Base-by-base conservation (phyloP, 257 asterid genomes). In the Lycium ferocissimum region DNA sequence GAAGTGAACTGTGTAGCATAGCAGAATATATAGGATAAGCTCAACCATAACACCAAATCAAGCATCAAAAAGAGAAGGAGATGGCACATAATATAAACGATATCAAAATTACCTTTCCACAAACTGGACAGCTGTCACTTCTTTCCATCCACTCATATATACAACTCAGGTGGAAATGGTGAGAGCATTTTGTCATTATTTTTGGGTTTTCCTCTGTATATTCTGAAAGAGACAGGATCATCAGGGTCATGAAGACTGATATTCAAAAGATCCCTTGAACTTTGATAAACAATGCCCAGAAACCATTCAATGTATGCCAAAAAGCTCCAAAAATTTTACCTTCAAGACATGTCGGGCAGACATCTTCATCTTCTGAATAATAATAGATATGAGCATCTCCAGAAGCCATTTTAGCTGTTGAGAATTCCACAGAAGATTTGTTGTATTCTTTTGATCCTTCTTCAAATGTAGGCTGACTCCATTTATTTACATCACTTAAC, bases 141-240 rank as follows among this genome's bases (percentile, higher is more conserved):
- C 98, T 92, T 87, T 96, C 99, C 99, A 96, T 94, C 99, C 99
- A 96, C 89, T 96, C 99, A 58, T 93, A 96, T 93, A 96, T 94
- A 90, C 99, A 96, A 89, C 98, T 95, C 87, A 96, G 99, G 90
- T 96, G 99, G 89, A 91, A 96, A 91, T 96, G 98, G 83, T 96
- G 99, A 86, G 89, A 90, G 88, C 99, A 95, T 85, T 92, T 91
- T 70, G 97, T 92, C 38, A 92, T 78, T 86, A 94, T 96, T 88
- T 93, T 96, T 47, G 99, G 99, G 89, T 96, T 93, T 84, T 94
- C 98, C 35, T 83, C 75, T 12, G 94, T 93, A 83, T 96, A 96
- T 84, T 94, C 99, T 95, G 99, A 90, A 87, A 37, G 67, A 43
- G 49, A 63, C 83, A 59, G 45, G 65, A 61, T 79, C 67, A 82